Evolutionary conservation across 352 stramenopile species (phyloP).

Genomic region (Saprolegnia diclina): DNA sequence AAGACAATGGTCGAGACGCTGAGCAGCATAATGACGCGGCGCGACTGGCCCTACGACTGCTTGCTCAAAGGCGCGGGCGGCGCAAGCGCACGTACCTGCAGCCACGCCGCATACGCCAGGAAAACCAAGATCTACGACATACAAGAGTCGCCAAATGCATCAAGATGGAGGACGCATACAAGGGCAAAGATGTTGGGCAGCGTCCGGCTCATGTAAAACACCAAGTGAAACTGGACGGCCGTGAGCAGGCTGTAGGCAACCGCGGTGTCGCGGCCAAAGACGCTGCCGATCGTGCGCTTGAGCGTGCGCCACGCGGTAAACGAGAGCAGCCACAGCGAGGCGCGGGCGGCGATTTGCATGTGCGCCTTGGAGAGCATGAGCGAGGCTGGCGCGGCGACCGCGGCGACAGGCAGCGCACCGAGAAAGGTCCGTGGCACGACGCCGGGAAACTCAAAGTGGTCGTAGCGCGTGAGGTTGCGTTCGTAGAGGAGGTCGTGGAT

Average conservation of each 20-base stretch:
- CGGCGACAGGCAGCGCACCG: slow-evolving; percentile 67
- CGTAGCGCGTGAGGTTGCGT: slow-evolving; percentile 64
- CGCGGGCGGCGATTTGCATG: slow-evolving; percentile 57
- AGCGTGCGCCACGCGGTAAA: slow-evolving; percentile 53
- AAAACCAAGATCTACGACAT: slow-evolving; percentile 49
- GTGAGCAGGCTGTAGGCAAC: slow-evolving; percentile 85
- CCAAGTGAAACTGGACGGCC: slow-evolving; percentile 94
- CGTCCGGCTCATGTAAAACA: slow-evolving; percentile 96
- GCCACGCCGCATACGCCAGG: slow-evolving; percentile 52
- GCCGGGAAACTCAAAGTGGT: slow-evolving; percentile 97
- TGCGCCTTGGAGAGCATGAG: slow-evolving; percentile 42
- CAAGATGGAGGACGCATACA: slow-evolving; percentile 33
- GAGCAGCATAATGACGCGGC: slow-evolving; percentile 69
- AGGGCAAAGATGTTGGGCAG: slow-evolving; percentile 98
- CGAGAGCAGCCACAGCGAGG: slow-evolving; percentile 53
- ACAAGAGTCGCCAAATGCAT: not conserved
- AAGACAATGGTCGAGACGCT: slow-evolving; percentile 93
- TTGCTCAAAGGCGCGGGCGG: not conserved
- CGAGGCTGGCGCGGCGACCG: slow-evolving; percentile 39
- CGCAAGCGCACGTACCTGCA: slow-evolving; percentile 35
- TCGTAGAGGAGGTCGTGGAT: slow-evolving; percentile 94
- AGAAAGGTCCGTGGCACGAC: slow-evolving; percentile 98
- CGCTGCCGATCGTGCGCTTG: slow-evolving; percentile 46
- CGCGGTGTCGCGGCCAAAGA: slow-evolving; percentile 51
- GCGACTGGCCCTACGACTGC: slow-evolving; percentile 37